Evolutionary conservation across 805 yeast species (phyloP), one percentile per base, ranked within the genome.

Genomic region (Metschnikowia noctiluminum): DNA sequence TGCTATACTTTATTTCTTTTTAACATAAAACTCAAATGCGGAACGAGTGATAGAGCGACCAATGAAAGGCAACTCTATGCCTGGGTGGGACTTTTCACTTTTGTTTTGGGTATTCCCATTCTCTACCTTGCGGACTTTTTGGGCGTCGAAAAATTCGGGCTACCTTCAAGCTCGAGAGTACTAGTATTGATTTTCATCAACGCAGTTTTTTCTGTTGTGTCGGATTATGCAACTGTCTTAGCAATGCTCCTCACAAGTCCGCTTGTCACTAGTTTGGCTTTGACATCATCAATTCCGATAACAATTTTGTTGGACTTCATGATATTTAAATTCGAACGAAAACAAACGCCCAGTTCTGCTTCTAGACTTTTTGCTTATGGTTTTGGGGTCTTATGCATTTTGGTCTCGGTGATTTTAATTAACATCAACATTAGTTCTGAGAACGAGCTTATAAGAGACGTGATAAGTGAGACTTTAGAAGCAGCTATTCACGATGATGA

Each of bases 201-300:
- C 49, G 79, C 81, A 0, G 54, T 77, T 3, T 67, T 77, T 35
- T 72, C 78, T 9, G 73, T 75, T 15, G 57, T 76, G 7, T 77
- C 82, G 0, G 84, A 79, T 54, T 79, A 73, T 52, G 66, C 70
- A 32, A 74, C 79, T 0, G 70, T 78, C n/a, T 56, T 77, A 12
- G 81, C 83, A 7, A 70, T 78, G 66, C 59, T 79, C 16, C 64
- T 78, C 36, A 79, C 83, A 0, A 77, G 81, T 41, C 84, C 84
- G 0, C 66, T 79, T 48, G 71, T 78, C 13, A 73, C 80, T 2
- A 69, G 82, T 3, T 63, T 79, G 35, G 77, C 82, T 3, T 61
- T 79, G 34, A 77, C 83, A 0, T 69, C 80, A 0, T 74, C 78
- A 0, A 77, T 79, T 34, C 84, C 84, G 3, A 65, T 79, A 26